Evolutionary conservation across 345 rosid genomes (phyloP), one percentile per base, ranked within the genome.

Genomic region (Rhizophora mangle): DNA sequence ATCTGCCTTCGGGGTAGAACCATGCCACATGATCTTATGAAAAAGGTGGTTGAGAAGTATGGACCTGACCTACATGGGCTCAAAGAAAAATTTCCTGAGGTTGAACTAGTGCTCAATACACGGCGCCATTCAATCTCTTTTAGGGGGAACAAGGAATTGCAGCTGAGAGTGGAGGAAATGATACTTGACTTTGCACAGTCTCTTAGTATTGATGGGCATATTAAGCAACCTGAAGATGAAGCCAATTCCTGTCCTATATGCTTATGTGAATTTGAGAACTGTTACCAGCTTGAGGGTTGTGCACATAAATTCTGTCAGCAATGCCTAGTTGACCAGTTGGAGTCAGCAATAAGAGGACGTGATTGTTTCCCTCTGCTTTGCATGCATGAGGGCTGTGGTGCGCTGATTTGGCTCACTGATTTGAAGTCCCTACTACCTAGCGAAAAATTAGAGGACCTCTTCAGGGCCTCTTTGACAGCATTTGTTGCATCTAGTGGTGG

Each of bases 391-490:
- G 84, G 77, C 69, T 94, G 97, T 65, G 63, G 69, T 37, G 75
- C 68, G 66, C 88, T 82, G 24, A 78, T 91, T 43, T 78, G 79
- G 69, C 72, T 94, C 5, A 66, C 84, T 7, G 96, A 94, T 74
- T 64, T 91, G 69, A 89, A 78, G 79, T 76, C 82, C 34, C 84
- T 91, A 27, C 72, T 94, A 64, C 63, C 89, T 6, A 70, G 56
- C 53, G 95, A 89, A 78, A 88, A 84, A 71, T 72, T 89, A 24
- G 97, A 88, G 49, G 98, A 94, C 31, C 95, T 94, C 67, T 87
- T 89, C 67, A 77, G 90, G 72, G 88, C 96, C 63, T 87, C 97
- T 24, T 55, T 94, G 55, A 85, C 84, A 63, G 79, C 86, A 46
- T 88, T 79, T 61, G 93, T 88, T 3, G 80, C 88, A 30, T 77